Base-by-base conservation (phyloP, 495 filamentous ascomycete genomes). In the Podospora sp. region DNA sequence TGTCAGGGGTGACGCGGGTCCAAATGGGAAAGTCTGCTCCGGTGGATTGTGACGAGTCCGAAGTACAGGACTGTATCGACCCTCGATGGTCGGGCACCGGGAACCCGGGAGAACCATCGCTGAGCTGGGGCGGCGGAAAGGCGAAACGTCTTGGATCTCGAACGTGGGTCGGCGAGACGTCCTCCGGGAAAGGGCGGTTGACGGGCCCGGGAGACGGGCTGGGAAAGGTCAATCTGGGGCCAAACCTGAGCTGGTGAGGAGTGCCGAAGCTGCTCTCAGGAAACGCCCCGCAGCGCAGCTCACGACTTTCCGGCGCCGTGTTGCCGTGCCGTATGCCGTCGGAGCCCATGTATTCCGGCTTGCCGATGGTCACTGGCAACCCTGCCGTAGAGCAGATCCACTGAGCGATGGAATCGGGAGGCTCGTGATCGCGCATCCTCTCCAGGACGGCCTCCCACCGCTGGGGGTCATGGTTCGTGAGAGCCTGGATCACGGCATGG, bases 381-480 rank as follows among this genome's bases (percentile, higher is more conserved):
- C 59, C 29, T 25, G 40, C 55, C 18, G 65, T 68, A 0, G 72
- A 67, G 22, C 69, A 67, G n/a, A 76, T 75, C 72, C 72, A 75
- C 21, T 74, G 70, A 21, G 74, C 74, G 18, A 75, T 73, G 53
- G 60, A 63, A 12, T 76, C 70, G 5, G 74, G 74, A 21, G 65
- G 55, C n/a, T 75, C 74, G 16, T 74, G 68, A 51, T 65, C 64
- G 16, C 71, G 72, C 60, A 76, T 66, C 3, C 71, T 66, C 14
- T 65, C 59, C 63, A 71, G 25, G 20, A 75, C 66, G 1, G 51
- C 58, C 40, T 73, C 67, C 68, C 70, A 76, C 16, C 66, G 66
- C 11, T 72, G 60, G 2, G 69, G 67, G 46, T 73, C 69, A 59
- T 73, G 70, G 67, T 75, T 71, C 2, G 64, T 65, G 8, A 76